Evolutionary conservation across 306 rosid species (phyloP).

Genomic region (Vachellia pachyceras): DNA sequence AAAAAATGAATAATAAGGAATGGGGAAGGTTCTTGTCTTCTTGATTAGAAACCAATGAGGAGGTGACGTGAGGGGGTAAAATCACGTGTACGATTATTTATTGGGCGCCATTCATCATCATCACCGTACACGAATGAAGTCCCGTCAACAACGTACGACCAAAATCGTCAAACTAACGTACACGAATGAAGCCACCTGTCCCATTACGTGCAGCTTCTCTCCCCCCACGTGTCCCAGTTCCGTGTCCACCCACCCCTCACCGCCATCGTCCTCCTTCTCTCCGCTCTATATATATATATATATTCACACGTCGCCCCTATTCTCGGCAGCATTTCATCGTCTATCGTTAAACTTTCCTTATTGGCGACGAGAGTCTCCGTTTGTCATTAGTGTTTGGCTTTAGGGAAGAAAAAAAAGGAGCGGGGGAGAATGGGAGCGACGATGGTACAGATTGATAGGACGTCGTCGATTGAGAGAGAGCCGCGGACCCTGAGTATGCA

Average conservation of each 20-base stretch:
- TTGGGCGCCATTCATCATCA: too few species aligned
- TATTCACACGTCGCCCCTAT: too few species aligned
- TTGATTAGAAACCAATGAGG: too few species aligned
- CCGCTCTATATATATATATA: neutral
- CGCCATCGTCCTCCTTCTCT: neutral
- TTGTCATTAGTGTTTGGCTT: too few species aligned
- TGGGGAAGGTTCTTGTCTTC: too few species aligned
- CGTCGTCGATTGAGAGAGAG: slow-evolving; percentile 79
- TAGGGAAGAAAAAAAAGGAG: too few species aligned
- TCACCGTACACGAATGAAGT: too few species aligned
- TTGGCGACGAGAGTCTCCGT: neutral
- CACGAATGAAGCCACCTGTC: slow-evolving; percentile 39
- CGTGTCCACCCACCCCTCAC: slow-evolving; percentile 30
- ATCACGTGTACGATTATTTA: too few species aligned
- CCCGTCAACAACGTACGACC: neutral
- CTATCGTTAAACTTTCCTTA: neutral
- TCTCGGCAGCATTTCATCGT: neutral
- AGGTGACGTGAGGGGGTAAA: too few species aligned
- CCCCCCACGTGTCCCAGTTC: slow-evolving; percentile 41
- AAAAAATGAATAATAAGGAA: too few species aligned
- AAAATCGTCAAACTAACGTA: neutral
- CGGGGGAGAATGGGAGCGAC: slow-evolving; percentile 36
- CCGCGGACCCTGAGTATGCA: slow-evolving; percentile 65
- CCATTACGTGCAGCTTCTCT: neutral
- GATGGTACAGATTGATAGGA: slow-evolving; percentile 52